A percentile compares a stretch with the other conserved stretches of the same genome.
These are phyloP conservation scores for Syzygium aromaticum DNA, from an alignment of 345 rosid genomes.

Conservation along the genomic window DNA sequence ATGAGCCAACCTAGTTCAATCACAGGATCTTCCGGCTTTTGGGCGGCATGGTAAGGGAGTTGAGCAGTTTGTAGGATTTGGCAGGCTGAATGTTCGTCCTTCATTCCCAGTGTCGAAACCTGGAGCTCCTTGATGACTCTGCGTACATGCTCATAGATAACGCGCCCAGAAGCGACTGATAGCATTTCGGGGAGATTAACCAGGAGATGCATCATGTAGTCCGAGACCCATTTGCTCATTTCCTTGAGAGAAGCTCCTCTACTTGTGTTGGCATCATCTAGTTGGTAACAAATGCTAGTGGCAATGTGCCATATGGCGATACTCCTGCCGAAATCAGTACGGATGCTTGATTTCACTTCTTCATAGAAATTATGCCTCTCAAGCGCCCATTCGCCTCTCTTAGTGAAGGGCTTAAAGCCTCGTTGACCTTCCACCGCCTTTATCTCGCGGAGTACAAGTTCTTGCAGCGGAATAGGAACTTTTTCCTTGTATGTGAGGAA, in stretches of 20 bases:
- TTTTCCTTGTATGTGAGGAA: background rate
- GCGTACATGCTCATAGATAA: background rate
- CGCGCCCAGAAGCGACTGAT: background rate
- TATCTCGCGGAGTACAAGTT: background rate
- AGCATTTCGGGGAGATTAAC: constrained; percentile 2
- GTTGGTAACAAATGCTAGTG: background rate
- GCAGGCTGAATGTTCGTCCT: background rate
- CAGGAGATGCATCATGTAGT: constrained; percentile 8
- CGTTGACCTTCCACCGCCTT: background rate
- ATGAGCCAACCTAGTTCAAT: constrained; percentile 2
- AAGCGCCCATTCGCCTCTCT: background rate
- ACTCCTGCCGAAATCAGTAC: background rate
- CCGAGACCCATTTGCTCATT: background rate
- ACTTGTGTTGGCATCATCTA: background rate
- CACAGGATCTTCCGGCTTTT: background rate
- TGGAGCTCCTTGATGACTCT: background rate
- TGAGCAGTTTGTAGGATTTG: no score
- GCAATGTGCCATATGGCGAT: background rate
- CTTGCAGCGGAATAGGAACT: background rate
- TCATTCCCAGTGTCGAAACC: background rate
- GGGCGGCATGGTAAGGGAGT: background rate
- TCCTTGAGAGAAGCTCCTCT: background rate
- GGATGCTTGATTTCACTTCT: background rate
- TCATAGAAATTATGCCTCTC: background rate
- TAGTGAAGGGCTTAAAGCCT: background rate